Conservation (phyloP, 192 early-diverging fungal genomes). For the Linderina pennispora region DNA sequence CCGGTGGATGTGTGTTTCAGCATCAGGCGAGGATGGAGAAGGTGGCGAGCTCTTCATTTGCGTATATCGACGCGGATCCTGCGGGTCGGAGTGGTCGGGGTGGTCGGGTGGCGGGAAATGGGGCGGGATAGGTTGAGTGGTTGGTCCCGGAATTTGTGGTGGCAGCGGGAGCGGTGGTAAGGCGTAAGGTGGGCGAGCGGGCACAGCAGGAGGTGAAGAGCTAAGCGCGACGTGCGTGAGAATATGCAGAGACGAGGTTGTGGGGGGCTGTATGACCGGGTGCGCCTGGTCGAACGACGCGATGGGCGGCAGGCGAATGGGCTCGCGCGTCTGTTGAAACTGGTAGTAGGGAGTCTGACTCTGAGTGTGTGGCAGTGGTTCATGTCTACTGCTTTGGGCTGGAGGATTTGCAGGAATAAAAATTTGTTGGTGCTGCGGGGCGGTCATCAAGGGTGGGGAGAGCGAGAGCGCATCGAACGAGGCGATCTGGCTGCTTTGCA, state of each 20-base stretch:
- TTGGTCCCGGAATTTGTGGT: not conserved
- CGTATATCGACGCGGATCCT: no score
- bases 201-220: no score
- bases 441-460: conserved; percentile 20
- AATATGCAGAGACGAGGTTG: not conserved
- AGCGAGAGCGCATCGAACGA: conserved; percentile 10
- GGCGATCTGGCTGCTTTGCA: no score
- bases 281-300: conserved; percentile 26
- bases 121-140: not conserved
- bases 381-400: not conserved
- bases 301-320: conserved; percentile 37
- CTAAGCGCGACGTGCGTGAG: no score
- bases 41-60: no score
- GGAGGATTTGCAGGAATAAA: not conserved
- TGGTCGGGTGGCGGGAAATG: no score
- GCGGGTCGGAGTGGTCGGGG: no score
- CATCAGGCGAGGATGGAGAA: no score
- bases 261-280: not conserved
- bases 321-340: not conserved
- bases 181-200: conserved; percentile 6
- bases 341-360: no score
- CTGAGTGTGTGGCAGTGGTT: not conserved
- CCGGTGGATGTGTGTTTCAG: no score
- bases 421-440: not conserved
- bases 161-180: not conserved